Base-by-base conservation (phyloP, 1,284 basidiomycete genomes). In the Sutorius eximius region DNA sequence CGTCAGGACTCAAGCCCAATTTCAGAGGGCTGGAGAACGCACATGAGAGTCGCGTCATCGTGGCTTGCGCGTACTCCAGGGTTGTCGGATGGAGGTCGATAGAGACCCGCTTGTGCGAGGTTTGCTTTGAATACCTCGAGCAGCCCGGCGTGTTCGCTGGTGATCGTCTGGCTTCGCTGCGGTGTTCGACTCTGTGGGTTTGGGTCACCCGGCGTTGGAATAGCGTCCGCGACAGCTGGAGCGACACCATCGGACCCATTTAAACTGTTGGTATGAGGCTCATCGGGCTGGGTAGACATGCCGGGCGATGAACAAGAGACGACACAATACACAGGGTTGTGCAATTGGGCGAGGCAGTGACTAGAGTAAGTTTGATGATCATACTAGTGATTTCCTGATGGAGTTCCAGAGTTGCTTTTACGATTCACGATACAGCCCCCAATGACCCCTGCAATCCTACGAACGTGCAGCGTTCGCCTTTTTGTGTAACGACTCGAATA, bases 1-100 rank as follows among this genome's bases (percentile, higher is more conserved):
- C 10, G 24, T 56, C 34, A 51, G 53, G 55, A 45, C 5, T 13
- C 22, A 20, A 15, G 41, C 5, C 24, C 24, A 27, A 27, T 24
- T n/a, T 30, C n/a, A 3, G n/a, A 24, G 34, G 34, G 24, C 36
- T 18, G 18, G 32, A 27, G 20, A 42, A 49, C 8, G 56, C 59
- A 90, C 88, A 88, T 67, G 22, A 91, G 69, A 7, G 86, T 88
- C 4, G 78, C 65, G 51, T 91, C 88, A 54, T 87, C 82, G 60
- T 85, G 84, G 13, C 83, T 83, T 5, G 83, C 73, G 15, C 64
- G 68, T 20, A 29, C 47, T 22, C 29, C 61, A 49, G 20, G 11
- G 3, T 55, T 53, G 18, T 73, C 67, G 0, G 62, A 61, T 0
- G 72, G 60, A 3, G 79, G 77, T 5, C 60, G 73, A 66, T 86